Evolutionary conservation across 257 asterid species (phyloP).

Genomic region (Ophiorrhiza pumila): DNA sequence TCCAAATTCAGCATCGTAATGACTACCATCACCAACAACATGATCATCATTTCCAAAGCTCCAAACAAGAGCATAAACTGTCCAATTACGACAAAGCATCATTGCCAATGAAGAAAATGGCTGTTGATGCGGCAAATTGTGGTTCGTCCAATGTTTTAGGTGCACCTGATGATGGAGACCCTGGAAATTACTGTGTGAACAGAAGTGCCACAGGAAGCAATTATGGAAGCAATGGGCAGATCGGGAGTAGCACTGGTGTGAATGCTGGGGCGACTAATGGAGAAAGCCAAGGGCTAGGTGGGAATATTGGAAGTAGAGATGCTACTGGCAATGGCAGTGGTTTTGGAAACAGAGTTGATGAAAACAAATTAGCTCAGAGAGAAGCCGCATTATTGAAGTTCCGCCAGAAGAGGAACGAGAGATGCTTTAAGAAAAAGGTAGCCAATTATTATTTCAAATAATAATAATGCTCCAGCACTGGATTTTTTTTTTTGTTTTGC

Average conservation of each 20-base stretch:
- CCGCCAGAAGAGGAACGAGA: conserved; percentile 66
- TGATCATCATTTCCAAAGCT: conserved; percentile 26
- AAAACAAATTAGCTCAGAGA: conserved; percentile 49
- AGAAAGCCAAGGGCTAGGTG: conserved; percentile 57
- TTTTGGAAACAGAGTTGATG: conserved; percentile 48
- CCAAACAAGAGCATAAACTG: conserved; percentile 32
- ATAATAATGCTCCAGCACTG: not conserved
- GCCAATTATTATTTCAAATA: not conserved
- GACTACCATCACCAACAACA: conserved; percentile 25
- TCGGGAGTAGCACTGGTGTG: conserved; percentile 45
- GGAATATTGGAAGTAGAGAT: conserved; percentile 58
- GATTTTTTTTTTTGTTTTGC: not conserved
- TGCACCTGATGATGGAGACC: conserved; percentile 37
- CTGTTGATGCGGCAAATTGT: conserved; percentile 42
- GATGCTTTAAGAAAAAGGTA: conserved; percentile 77
- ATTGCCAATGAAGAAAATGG: conserved; percentile 44
- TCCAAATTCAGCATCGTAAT: conserved; percentile 37
- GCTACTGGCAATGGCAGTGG: conserved; percentile 38
- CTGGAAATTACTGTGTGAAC: conserved; percentile 45
- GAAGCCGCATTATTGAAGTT: conserved; percentile 72
- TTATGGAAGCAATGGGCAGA: conserved; percentile 57
- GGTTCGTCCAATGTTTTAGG: conserved; percentile 43
- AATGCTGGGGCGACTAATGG: conserved; percentile 42
- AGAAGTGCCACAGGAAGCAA: conserved; percentile 73
- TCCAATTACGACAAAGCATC: conserved; percentile 38